Evolutionary conservation across 345 rosid species (phyloP), one percentile per base, ranked within the genome.

Genomic region (Hypericum perforatum): DNA sequence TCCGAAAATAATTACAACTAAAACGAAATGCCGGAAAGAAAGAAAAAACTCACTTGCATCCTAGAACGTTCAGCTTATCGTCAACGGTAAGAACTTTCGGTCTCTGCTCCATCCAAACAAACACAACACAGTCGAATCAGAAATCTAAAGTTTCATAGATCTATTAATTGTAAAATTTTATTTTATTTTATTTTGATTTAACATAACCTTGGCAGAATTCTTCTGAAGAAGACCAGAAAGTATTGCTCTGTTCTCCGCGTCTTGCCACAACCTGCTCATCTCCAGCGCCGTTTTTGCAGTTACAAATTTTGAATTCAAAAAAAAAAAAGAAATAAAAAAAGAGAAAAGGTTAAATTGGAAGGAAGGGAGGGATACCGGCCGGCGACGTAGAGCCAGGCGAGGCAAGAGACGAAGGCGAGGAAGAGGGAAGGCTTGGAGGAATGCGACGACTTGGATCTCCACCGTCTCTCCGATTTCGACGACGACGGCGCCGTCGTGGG

Each of bases 381-480:
- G 46, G 94, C 96, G 52, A 86, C 96, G 59, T 90, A 86, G 63
- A 90, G 96, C 89, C 97, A 86, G 71, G 97, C 97, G 65, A 90
- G 59, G 66, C 94, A 90, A 60, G 96, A 90, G 81, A 84, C 78
- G 78, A 86, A 84, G 43, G 89, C 91, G 77, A 86, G 53, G 10
- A 80, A 49, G 37, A 86, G 57, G 3, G 97, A 86, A 0, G 95
- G 85, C 45, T 72, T 86, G 5, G 95, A 78, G 11, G 80, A 66
- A 55, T 57, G 82, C 5, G 59, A 56, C 70, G 77, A 65, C 82
- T 76, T 90, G 61, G 83, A 80, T 74, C 91, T 72, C 58, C 79
- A 58, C 57, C 96, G 78, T 56, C 86, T 66, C 42, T 90, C 97
- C 37, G 80, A 43, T 74, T 88, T 86, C 53, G 32, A 22, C 4